These are phyloP conservation scores for Rhodotorula graminis DNA, from an alignment of 768 basidiomycete species.

Conservation along the genomic window DNA sequence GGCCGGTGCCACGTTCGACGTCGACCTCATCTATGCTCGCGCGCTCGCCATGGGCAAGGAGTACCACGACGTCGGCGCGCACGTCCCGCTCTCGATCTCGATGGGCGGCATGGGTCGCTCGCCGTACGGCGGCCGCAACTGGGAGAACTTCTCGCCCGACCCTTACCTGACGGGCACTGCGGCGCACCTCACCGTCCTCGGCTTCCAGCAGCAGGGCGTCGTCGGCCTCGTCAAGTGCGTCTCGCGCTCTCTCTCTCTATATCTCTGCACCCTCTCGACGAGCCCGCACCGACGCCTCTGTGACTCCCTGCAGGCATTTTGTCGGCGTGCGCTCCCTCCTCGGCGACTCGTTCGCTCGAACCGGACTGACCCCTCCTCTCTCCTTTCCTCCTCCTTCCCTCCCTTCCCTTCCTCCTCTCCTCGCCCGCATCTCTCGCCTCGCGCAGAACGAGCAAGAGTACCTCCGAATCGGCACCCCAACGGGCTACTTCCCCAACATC, in stretches of 20 bases:
- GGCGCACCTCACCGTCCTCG: conserved; percentile 14
- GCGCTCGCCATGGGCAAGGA: conserved; percentile 77
- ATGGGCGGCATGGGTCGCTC: conserved; percentile 7
- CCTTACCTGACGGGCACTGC: conserved; percentile 23
- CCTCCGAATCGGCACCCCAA: conserved; percentile 27
- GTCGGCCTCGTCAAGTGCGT: conserved; percentile 52
- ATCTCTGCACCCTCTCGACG: too few relatives aligned
- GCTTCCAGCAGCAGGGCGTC: conserved; percentile 39
- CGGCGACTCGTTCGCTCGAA: too few relatives aligned
- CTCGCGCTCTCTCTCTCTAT: too few relatives aligned
- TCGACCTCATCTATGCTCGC: conserved; percentile 64
- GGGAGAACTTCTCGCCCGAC: conserved; percentile 33
- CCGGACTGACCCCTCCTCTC: too few relatives aligned
- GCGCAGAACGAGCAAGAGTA: conserved; percentile 50
- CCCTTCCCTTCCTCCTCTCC: too few relatives aligned
- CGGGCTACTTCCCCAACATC: conserved; percentile 25
- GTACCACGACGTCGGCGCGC: conserved; percentile 74
- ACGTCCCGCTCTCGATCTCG: conserved; percentile 50
- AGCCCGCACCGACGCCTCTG: not conserved
- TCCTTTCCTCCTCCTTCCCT: too few relatives aligned
- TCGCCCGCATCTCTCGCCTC: too few relatives aligned
- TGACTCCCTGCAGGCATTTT: conserved; percentile 51
- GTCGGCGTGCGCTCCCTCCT: conserved; percentile 44
- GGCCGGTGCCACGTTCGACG: conserved; percentile 77
- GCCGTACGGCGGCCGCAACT: conserved; percentile 18